Percentiles rank a stretch among this genome's conserved stretches.
Evolutionary conservation across 2,329 filamentous ascomycete species (phyloP).

Genomic region (Fusarium transvaalense): DNA sequence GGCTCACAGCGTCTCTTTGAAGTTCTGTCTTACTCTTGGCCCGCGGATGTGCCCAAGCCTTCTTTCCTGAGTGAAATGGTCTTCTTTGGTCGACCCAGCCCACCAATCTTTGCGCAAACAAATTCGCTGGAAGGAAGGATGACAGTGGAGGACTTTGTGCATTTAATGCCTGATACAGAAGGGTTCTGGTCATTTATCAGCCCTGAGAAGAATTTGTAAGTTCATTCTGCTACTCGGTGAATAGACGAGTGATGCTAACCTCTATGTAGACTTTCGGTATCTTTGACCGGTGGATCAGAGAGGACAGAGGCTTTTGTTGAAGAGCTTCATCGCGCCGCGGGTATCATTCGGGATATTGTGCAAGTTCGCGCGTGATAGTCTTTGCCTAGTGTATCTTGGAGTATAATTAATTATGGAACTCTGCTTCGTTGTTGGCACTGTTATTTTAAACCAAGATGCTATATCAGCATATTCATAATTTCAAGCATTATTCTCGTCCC

Average conservation of each 20-base stretch:
- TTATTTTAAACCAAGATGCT: neutral
- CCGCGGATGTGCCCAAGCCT: neutral
- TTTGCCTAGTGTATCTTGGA: neutral
- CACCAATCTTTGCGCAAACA: slow-evolving; percentile 4
- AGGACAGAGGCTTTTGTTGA: neutral
- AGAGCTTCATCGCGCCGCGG: neutral
- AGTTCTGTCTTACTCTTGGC: slow-evolving; percentile 1
- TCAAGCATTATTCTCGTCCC: neutral
- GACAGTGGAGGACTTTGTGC: neutral
- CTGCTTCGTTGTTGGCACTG: neutral
- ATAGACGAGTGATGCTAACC: neutral
- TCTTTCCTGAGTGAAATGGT: neutral
- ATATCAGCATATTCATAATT: neutral
- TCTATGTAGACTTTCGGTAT: neutral
- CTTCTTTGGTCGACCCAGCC: neutral
- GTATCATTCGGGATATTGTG: neutral
- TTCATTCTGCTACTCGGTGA: too few relatives aligned
- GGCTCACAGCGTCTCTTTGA: neutral
- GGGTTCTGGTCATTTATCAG: slow-evolving; percentile 3
- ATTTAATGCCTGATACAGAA: slow-evolving; percentile 3
- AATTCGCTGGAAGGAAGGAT: neutral
- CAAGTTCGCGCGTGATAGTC: neutral
- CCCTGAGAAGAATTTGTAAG: neutral
- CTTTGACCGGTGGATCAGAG: slow-evolving; percentile 1
- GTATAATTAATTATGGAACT: neutral